Conservation (phyloP, 192 early-diverging fungal genomes). For the Umbelopsis ramanniana region DNA sequence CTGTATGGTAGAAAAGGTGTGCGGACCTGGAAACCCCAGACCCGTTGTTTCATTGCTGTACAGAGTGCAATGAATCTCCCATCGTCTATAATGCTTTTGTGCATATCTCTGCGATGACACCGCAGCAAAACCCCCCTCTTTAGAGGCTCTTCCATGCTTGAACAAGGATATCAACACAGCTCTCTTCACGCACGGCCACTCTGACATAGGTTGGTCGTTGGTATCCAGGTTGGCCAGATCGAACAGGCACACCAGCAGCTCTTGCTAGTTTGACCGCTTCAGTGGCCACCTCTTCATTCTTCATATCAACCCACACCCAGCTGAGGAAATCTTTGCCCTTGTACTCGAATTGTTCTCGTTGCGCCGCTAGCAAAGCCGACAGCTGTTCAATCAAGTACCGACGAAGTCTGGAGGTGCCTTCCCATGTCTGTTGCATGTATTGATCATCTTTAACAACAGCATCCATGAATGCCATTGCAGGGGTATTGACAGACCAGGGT, state of each 20-base stretch:
- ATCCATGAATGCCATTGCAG: constrained; percentile 83
- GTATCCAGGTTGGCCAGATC: constrained; percentile 80
- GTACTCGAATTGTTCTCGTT: constrained; percentile 59
- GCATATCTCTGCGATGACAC: background rate
- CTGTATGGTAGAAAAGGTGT: too few relatives aligned
- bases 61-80: too few relatives aligned
- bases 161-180: constrained; percentile 72
- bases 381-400: constrained; percentile 54
- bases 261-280: constrained; percentile 69
- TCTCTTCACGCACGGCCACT: constrained; percentile 74
- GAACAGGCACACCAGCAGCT: constrained; percentile 83
- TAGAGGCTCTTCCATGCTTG: constrained; percentile 64
- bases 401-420: constrained; percentile 72
- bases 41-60: too few relatives aligned
- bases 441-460: constrained; percentile 71
- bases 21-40: too few relatives aligned
- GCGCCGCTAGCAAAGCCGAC: constrained; percentile 17
- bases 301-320: constrained; percentile 89
- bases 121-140: background rate
- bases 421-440: constrained; percentile 82
- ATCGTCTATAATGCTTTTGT: background rate
- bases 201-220: constrained; percentile 74
- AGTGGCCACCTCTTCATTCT: constrained; percentile 57
- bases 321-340: constrained; percentile 78
- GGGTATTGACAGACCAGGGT: constrained; percentile 92